These are phyloP conservation scores for Gossypium trilobum DNA, from an alignment of 441 rosid species.

Conservation along the genomic window DNA sequence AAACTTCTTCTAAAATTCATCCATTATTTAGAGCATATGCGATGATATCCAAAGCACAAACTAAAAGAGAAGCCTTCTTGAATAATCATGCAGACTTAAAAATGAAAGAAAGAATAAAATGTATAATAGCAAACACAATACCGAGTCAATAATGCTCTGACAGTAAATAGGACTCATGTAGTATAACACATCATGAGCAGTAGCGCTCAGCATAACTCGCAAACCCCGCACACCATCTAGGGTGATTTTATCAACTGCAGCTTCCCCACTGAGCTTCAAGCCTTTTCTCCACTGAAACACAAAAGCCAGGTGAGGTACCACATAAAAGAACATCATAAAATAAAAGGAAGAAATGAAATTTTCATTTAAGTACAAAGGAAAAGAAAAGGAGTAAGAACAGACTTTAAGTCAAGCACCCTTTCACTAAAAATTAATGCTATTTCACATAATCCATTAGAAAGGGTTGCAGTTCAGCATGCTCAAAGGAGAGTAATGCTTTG, in stretches of 20 bases:
- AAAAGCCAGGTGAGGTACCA: slow-evolving; percentile 10
- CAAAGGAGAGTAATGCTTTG: neutral
- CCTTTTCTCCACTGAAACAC: slow-evolving; percentile 92
- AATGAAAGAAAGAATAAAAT: neutral
- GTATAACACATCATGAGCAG: slow-evolving; percentile 93
- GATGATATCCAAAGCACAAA: neutral
- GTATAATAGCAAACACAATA: slow-evolving; percentile 25
- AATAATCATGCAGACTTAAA: neutral
- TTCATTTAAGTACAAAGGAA: neutral
- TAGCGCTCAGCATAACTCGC: slow-evolving; percentile 82
- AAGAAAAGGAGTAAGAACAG: neutral
- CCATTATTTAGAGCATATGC: neutral
- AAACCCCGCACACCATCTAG: slow-evolving; percentile 90
- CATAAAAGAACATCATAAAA: neutral
- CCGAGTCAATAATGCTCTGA: slow-evolving; percentile 90
- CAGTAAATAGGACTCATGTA: slow-evolving; percentile 98
- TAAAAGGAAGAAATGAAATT: neutral
- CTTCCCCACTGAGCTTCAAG: slow-evolving; percentile 89
- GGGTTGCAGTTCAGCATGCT: neutral
- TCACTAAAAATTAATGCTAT: neutral
- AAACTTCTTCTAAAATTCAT: neutral
- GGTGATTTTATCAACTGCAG: slow-evolving; percentile 87
- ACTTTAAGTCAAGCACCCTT: neutral
- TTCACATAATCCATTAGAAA: neutral
- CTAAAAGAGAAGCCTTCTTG: neutral